phyloP scores from a whole-genome alignment of 129 eudicot species.

The Tagetes erecta region DNA sequence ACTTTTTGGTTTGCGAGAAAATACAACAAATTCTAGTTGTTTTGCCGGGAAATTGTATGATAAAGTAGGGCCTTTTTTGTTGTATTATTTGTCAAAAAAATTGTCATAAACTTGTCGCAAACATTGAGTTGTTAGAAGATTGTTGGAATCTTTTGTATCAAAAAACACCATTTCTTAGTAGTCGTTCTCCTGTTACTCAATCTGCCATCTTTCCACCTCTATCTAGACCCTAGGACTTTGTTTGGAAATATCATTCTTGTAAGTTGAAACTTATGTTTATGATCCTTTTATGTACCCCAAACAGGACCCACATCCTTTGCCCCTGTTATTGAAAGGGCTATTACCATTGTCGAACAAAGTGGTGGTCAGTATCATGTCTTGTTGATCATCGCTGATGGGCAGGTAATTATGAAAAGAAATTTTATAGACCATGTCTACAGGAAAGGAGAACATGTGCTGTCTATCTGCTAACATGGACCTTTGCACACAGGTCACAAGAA shows the following conservation, averaged over 20 bases:
- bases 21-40: no score
- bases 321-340: conserved; percentile 89
- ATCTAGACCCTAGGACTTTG: neutral
- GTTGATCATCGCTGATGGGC: conserved; percentile 94
- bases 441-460: neutral
- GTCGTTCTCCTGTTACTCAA: neutral
- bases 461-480: neutral
- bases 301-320: conserved; percentile 97
- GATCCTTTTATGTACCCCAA: conserved; percentile 15
- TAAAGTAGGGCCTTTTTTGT: no score
- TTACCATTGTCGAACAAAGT: conserved; percentile 94
- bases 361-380: conserved; percentile 98
- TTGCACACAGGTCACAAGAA: conserved; percentile 80
- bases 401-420: conserved; percentile 45
- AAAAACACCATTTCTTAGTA: no score
- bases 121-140: no score
- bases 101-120: no score
- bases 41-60: no score
- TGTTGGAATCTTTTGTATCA: no score
- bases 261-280: neutral
- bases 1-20: no score
- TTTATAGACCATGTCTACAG: neutral
- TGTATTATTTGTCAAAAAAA: no score
- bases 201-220: neutral
- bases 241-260: conserved; percentile 18